phyloP scores from a whole-genome alignment of 352 stramenopile genomes.

The Phytophthora tentaculata region DNA sequence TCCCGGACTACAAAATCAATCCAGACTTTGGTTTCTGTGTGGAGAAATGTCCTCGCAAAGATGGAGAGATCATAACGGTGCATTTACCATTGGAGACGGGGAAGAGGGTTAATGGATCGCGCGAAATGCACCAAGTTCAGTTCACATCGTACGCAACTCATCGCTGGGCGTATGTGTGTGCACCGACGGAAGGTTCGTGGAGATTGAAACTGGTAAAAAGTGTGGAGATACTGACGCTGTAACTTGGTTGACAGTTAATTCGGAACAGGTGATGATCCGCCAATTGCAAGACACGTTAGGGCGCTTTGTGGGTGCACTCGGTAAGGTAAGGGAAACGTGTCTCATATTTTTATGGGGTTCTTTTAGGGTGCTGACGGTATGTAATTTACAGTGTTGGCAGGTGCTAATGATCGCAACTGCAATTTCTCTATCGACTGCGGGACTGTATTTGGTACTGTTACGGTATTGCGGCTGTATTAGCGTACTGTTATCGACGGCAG shows the following conservation, averaged over 20 bases:
- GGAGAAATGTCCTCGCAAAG: constrained; percentile 47
- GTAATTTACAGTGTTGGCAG: constrained; percentile 60
- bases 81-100: constrained; percentile 51
- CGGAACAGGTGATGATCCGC: constrained; percentile 61
- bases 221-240: neutral
- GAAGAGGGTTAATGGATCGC: constrained; percentile 43
- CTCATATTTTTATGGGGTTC: neutral
- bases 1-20: constrained; percentile 67
- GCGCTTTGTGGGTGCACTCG: constrained; percentile 79
- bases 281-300: constrained; percentile 78
- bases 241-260: constrained; percentile 41
- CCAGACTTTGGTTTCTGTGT: constrained; percentile 87
- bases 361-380: neutral
- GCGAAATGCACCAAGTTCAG: constrained; percentile 42
- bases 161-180: constrained; percentile 72
- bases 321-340: constrained; percentile 46
- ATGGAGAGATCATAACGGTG: constrained; percentile 54
- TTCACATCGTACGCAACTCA: constrained; percentile 79
- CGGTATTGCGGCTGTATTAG: constrained; percentile 79
- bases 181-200: constrained; percentile 55
- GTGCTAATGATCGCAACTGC: constrained; percentile 66
- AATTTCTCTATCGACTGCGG: constrained; percentile 61
- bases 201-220: neutral
- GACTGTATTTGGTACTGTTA: constrained; percentile 72
- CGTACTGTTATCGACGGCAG: constrained; percentile 67